Evolutionary conservation across 345 rosid genomes (phyloP).

Genomic region (Eucalyptus viminalis): DNA sequence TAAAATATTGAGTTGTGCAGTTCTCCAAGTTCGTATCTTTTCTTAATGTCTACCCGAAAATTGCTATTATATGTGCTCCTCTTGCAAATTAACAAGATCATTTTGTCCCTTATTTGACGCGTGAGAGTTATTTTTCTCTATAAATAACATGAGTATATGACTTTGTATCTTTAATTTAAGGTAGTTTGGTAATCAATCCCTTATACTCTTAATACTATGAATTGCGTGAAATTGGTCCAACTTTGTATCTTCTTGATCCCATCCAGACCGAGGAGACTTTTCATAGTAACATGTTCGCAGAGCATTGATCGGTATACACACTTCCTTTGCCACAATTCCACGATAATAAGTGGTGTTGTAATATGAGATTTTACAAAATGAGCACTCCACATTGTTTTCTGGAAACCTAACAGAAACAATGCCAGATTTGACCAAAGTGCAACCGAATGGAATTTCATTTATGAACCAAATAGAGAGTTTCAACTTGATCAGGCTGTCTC

Average conservation of each 20-base stretch:
- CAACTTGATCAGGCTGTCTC: accelerated
- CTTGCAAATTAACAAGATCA: neutral
- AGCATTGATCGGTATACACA: too few species aligned
- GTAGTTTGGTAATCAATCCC: neutral
- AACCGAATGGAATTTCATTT: accelerated
- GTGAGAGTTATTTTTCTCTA: neutral
- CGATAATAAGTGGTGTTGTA: too few species aligned
- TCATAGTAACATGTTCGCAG: too few species aligned
- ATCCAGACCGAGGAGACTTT: too few species aligned
- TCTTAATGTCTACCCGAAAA: neutral
- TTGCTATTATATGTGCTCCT: neutral
- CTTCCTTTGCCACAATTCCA: too few species aligned
- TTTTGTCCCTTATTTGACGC: neutral
- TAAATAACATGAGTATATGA: too few species aligned
- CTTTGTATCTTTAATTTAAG: neutral
- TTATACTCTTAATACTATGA: neutral
- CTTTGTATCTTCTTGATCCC: too few species aligned
- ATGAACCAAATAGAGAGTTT: too few species aligned
- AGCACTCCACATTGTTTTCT: too few species aligned
- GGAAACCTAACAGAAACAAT: too few species aligned
- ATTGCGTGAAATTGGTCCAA: neutral
- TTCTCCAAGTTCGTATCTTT: neutral
- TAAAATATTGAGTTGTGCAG: neutral
- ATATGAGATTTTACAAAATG: too few species aligned
- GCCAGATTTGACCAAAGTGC: too few species aligned